Base-by-base conservation (phyloP, 805 yeast genomes). In the Candida yuanshanica region DNA sequence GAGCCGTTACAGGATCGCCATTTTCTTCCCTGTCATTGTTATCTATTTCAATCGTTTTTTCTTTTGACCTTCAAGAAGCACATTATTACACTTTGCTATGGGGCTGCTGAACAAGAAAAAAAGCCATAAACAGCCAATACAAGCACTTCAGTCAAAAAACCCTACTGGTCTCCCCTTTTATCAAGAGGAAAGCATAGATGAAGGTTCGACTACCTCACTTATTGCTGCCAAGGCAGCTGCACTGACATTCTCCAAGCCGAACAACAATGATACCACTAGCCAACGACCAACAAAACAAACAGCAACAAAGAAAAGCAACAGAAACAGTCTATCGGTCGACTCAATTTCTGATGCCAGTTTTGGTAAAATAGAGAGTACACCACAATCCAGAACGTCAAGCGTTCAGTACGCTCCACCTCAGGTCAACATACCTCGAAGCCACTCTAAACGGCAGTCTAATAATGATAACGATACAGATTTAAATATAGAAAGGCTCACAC, bases 181-280 rank as follows among this genome's bases (percentile, higher is more conserved):
- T 33, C 39, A 5, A 22, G 31, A 5, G 21, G 31, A 14, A 27
- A 33, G 20, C 22, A 1, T 39, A 37, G 5, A n/a, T 21, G 4
- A 27, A 21, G 2, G 39, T 33, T 9, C 40, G 44, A 32, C 23
- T 32, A 39, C 48, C 9, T 52, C 56, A 3, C 34, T 39, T 20
- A 7, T 49, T 11, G 59, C 59, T n/a, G 56, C 58, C 3, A 51
- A 55, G 37, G 54, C 60, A 13, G 60, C 52, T 10, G 42, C 47
- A 1, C 25, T 34, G 13, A 34, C 37, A 11, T 37, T 39, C 25
- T 39, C 41, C 36, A 37, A 37, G 13, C 32, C 37, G 18, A 20
- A 2, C 36, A 24, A 35, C 17, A 24, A 8, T 45, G 20, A 47
- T 40, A 18, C 32, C 45, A 27, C 36, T 61, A n/a, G n/a, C n/a